These are phyloP conservation scores for Aureobasidium sp. DNA, from an alignment of 2,329 filamentous ascomycete species.

Conservation along the genomic window DNA sequence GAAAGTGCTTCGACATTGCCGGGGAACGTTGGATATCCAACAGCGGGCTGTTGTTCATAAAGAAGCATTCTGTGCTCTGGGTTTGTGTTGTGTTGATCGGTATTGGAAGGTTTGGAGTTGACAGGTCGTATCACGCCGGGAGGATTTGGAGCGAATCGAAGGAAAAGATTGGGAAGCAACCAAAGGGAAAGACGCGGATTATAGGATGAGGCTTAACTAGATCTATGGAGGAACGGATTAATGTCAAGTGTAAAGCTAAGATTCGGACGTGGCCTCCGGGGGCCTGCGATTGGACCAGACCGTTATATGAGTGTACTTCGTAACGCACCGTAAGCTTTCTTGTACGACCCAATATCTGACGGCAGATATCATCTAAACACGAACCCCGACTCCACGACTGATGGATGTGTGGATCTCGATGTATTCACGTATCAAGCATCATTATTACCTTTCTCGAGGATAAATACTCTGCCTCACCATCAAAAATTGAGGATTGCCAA, in stretches of 20 bases:
- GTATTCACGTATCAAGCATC: background rate
- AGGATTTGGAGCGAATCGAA: background rate
- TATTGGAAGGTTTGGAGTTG: too few relatives aligned
- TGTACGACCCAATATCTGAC: background rate
- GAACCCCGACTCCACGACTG: background rate
- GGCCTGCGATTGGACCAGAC: background rate
- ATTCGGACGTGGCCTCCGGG: background rate
- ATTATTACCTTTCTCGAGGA: background rate
- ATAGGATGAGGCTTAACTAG: background rate
- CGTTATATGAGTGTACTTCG: background rate
- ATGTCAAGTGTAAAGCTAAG: background rate
- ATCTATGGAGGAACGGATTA: background rate
- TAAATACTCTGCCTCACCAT: background rate
- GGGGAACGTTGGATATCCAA: background rate
- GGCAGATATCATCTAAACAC: background rate
- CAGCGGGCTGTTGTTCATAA: background rate
- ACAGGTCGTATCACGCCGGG: background rate
- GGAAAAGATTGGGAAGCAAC: background rate
- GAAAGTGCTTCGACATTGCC: constrained; percentile 4
- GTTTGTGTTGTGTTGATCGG: background rate
- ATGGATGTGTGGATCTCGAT: background rate
- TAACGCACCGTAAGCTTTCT: background rate
- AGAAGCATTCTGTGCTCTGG: too few relatives aligned
- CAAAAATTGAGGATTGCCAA: background rate
- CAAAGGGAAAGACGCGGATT: background rate